phyloP scores from a whole-genome alignment of 2,329 filamentous ascomycete genomes.

The Pseudopyrenochaeta lycopersici region DNA sequence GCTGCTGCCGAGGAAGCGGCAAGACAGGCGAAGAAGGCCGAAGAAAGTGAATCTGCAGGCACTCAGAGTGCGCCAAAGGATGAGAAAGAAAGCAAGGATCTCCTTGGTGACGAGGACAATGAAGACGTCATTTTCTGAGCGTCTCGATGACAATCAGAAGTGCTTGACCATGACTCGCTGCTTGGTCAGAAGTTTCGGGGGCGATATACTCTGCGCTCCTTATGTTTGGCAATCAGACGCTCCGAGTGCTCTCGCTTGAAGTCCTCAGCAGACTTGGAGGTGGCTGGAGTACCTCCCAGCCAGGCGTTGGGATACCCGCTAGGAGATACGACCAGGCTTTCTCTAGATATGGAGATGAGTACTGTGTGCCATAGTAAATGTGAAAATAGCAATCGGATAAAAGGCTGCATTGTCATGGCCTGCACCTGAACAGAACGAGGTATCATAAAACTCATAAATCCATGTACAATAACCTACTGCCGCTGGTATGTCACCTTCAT shows the following conservation, averaged over 20 bases:
- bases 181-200: not conserved
- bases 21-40: constrained; percentile 52
- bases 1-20: constrained; percentile 51
- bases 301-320: not conserved
- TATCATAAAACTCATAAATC: constrained; percentile 37
- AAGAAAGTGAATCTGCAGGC: constrained; percentile 23
- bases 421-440: constrained; percentile 21
- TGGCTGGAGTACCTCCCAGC: not conserved
- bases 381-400: constrained; percentile 13
- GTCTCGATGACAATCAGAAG: not conserved
- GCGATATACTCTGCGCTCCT: not conserved
- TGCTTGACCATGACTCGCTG: not conserved
- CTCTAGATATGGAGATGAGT: constrained; percentile 12
- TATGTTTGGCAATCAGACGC: not conserved
- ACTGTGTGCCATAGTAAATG: constrained; percentile 11
- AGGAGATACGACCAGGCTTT: not conserved
- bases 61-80: constrained; percentile 31
- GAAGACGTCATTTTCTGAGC: constrained; percentile 83
- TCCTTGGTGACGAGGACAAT: constrained; percentile 79
- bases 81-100: constrained; percentile 63
- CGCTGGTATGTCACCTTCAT: constrained; percentile 98
- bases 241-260: constrained; percentile 5
- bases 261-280: constrained; percentile 1
- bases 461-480: constrained; percentile 63
- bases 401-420: constrained; percentile 13